Base-by-base conservation (phyloP, 1,284 basidiomycete species). In the Austroboletus novae-zelandiae region DNA sequence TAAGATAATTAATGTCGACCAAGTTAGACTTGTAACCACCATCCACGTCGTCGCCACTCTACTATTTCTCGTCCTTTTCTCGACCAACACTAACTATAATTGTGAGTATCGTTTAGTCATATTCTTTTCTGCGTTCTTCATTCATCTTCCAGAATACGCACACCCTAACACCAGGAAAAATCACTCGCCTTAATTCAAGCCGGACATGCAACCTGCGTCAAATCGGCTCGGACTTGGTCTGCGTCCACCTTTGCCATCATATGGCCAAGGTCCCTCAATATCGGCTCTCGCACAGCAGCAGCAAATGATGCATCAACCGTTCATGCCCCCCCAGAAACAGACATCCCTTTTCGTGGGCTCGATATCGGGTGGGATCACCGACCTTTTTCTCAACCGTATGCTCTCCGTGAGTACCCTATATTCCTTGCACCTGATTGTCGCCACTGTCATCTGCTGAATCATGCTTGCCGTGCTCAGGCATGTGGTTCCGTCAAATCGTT, bases 361-460 rank as follows among this genome's bases (percentile, higher is more conserved):
- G 56, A 98, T 98, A 68, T 91, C 94, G 1, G 89, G 91, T 23
- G 95, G 94, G 5, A 91, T 97, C 55, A 86, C 84, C 0, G 93
- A 98, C 65, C 59, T 66, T 0, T 91, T 89, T 52, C 70, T 98
- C 44, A 89, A 88, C 57, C 78, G 82, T 51, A 75, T 98, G 36
- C 78, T 98, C 35, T 74, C 79, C 53, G 93, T 94, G 62, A 62
- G 89, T 78, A 14, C 1, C 42, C n/a, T 10, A 6, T 27, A 1
- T 43, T 6, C 32, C 40, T 36, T 17, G 25, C 20, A 6, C 43
- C 29, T 10, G 20, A 25, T 40, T 32, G 31, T 40, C 9, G 3
- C 17, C 32, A 23, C 17, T 35, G 36, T 49, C 45, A 6, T 25
- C 31, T 50, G 10, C 39, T 47, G 23, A 52, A 42, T 30, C 10